phyloP scores from a whole-genome alignment of 2,329 filamentous ascomycete genomes.

The Penicillium sp. region DNA sequence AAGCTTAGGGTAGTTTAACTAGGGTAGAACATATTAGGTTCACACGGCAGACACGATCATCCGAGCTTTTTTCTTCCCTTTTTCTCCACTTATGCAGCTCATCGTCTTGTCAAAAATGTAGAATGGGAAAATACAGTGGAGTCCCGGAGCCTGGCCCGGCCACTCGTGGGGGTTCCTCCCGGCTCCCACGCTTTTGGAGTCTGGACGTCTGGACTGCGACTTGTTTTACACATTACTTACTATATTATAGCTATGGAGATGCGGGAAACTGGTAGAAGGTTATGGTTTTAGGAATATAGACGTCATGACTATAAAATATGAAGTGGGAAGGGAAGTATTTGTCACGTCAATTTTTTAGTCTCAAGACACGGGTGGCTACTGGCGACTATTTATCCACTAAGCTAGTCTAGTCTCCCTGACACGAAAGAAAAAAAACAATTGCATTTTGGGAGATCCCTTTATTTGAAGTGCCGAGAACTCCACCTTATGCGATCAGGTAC shows the following conservation, averaged over 20 bases:
- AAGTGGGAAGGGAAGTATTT: not conserved
- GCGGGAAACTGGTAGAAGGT: not conserved
- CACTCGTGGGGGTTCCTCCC: not conserved
- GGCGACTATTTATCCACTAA: constrained; percentile 1
- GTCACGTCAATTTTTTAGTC: not conserved
- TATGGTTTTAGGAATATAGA: not conserved
- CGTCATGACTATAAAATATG: not conserved
- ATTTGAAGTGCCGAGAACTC: not conserved
- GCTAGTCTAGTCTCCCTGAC: not conserved
- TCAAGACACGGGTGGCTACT: not conserved
- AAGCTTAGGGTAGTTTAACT: not conserved
- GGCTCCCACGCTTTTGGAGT: not conserved
- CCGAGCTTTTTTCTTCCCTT: not conserved
- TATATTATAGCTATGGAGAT: not conserved
- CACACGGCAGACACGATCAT: not conserved
- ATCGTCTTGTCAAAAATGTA: not conserved
- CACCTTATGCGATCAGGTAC: not conserved
- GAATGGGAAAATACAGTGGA: not conserved
- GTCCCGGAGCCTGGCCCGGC: constrained; percentile 3
- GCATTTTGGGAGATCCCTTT: constrained; percentile 2
- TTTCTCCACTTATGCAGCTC: constrained; percentile 8
- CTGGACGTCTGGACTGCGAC: not conserved
- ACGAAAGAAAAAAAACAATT: constrained; percentile 6
- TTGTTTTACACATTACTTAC: not conserved
- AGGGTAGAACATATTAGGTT: not conserved